Percentiles rank a stretch among this genome's conserved stretches.
Evolutionary conservation across 768 basidiomycete genomes (phyloP).

Genomic region (Leucocoprinus sp.): DNA sequence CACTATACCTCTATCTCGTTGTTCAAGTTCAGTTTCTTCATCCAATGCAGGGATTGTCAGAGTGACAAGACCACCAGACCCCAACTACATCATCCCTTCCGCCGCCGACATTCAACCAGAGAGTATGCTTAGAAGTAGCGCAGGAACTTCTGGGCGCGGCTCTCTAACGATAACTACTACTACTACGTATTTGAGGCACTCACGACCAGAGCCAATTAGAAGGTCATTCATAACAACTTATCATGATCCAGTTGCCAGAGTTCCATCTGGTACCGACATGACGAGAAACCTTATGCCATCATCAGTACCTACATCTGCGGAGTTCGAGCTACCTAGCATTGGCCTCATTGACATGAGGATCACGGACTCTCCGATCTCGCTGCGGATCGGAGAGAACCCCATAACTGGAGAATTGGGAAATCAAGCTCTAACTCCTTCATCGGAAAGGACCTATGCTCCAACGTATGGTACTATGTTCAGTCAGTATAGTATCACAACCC

Average conservation of each 20-base stretch:
- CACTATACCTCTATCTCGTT: neutral
- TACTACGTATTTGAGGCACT: neutral
- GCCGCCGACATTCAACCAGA: neutral
- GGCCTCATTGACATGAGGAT: conserved; percentile 5
- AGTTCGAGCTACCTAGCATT: neutral
- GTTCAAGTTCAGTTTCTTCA: neutral
- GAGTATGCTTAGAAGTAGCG: neutral
- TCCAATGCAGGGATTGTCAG: neutral
- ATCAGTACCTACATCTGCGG: neutral
- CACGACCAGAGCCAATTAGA: conserved; percentile 2
- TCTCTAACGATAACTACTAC: neutral
- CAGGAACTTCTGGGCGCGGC: neutral
- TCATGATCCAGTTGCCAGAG: neutral
- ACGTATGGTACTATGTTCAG: conserved; percentile 1
- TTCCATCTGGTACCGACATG: neutral
- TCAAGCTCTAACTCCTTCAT: neutral
- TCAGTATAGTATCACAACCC: conserved; percentile 1
- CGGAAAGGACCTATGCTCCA: neutral
- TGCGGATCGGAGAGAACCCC: neutral
- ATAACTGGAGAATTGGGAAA: neutral
- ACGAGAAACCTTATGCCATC: neutral
- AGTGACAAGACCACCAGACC: neutral
- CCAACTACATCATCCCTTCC: neutral
- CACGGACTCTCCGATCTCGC: conserved; percentile 1
- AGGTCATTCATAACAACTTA: neutral